These are phyloP conservation scores for Pyrenochaeta sp. DNA, from an alignment of 2,329 filamentous ascomycete genomes.

Conservation along the genomic window DNA sequence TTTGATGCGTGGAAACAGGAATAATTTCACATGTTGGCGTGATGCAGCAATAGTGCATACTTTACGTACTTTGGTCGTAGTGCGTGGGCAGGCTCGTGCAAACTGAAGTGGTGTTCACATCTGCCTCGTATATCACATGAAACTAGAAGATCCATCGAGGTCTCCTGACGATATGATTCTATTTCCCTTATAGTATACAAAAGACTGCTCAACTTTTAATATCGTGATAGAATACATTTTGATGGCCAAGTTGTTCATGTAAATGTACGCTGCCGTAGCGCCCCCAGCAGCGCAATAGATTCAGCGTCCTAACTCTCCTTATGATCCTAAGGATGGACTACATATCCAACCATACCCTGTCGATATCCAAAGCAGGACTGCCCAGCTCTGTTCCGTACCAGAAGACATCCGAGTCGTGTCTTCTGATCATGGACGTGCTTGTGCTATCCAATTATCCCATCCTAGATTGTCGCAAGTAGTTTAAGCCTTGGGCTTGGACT, in stretches of 20 bases:
- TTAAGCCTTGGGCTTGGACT: constrained; percentile 48
- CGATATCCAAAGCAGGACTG: not conserved
- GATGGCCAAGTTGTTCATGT: constrained; percentile 10
- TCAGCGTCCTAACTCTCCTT: no score
- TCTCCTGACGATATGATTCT: constrained; percentile 4
- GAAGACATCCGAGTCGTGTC: not conserved
- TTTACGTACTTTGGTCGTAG: no score
- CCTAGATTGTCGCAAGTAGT: not conserved
- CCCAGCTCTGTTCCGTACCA: not conserved
- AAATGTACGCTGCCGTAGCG: not conserved
- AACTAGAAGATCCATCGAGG: no score
- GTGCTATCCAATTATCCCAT: not conserved
- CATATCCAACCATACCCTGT: not conserved
- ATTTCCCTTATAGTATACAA: constrained; percentile 28
- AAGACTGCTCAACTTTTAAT: constrained; percentile 20
- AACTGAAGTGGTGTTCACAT: no score
- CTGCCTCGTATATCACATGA: no score
- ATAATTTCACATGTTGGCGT: constrained; percentile 4
- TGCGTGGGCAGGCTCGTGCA: no score
- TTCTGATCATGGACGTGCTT: not conserved
- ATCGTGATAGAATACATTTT: constrained; percentile 21
- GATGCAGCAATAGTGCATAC: no score
- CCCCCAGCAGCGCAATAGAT: not conserved
- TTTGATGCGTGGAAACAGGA: constrained; percentile 74
- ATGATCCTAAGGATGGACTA: not conserved